These are phyloP conservation scores for Penicillium sp. DNA, from an alignment of 2,329 filamentous ascomycete genomes.

Conservation along the genomic window DNA sequence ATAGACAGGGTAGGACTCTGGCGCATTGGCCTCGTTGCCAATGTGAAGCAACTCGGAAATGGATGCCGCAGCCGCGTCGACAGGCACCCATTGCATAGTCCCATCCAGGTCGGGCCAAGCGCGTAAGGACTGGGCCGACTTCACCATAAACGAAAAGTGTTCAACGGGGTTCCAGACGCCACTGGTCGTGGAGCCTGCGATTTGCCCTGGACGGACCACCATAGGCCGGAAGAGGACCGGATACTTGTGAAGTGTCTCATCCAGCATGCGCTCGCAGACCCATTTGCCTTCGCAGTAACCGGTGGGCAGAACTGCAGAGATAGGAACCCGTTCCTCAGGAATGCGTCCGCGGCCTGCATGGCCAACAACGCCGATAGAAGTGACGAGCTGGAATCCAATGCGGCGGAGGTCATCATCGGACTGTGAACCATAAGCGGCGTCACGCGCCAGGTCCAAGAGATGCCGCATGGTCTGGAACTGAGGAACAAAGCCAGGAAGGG, in stretches of 20 bases:
- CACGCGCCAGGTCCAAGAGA: constrained; percentile 50
- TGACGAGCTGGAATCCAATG: constrained; percentile 20
- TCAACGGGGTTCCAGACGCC: constrained; percentile 17
- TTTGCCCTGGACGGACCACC: constrained; percentile 13
- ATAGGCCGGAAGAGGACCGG: constrained; percentile 9
- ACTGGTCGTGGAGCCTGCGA: constrained; percentile 11
- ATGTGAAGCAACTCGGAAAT: constrained; percentile 9
- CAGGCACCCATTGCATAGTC: constrained; percentile 10
- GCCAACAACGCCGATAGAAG: constrained; percentile 16
- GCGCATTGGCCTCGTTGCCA: not conserved
- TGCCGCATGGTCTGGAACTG: constrained; percentile 51
- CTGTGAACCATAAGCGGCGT: constrained; percentile 11
- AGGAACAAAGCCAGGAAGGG: constrained; percentile 22
- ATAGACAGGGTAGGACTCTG: constrained; percentile 9
- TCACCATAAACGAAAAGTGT: constrained; percentile 10
- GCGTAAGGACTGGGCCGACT: constrained; percentile 8
- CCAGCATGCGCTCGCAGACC: constrained; percentile 15
- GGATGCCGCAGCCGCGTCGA: constrained; percentile 4
- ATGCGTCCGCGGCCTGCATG: constrained; percentile 1
- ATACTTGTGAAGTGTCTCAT: constrained; percentile 10
- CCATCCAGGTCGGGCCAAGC: constrained; percentile 13
- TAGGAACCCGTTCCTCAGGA: constrained; percentile 5
- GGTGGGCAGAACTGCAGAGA: constrained; percentile 6
- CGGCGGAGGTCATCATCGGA: not conserved
- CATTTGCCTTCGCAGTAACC: constrained; percentile 16